Conservation (phyloP, 2,329 filamentous ascomycete species). For the Colletotrichum coccodes region DNA sequence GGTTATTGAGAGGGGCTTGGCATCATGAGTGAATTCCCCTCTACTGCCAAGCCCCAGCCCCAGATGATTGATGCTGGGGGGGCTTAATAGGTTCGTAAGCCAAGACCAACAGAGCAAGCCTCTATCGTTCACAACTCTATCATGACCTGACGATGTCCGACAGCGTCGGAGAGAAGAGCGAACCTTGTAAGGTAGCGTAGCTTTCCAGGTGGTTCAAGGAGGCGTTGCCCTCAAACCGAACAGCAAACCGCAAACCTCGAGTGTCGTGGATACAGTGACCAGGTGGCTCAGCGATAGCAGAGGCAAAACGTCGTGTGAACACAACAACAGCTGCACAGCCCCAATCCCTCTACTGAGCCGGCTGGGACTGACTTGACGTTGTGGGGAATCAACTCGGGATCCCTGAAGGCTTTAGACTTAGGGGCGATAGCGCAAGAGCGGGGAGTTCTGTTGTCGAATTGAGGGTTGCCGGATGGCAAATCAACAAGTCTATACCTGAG, state of each 20-base stretch:
- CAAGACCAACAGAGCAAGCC: conserved; percentile 17
- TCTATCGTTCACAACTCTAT: background rate
- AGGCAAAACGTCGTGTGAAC: conserved; percentile 3
- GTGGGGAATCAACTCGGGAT: conserved; percentile 6
- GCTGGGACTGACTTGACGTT: conserved; percentile 1
- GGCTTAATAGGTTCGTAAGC: conserved; percentile 1
- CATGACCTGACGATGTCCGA: background rate
- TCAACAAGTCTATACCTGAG: background rate
- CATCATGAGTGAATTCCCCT: background rate
- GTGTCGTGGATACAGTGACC: conserved; percentile 24
- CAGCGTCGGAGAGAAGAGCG: conserved; percentile 5
- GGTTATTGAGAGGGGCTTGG: conserved; percentile 14
- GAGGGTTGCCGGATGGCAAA: conserved; percentile 6
- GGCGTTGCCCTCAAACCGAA: conserved; percentile 11
- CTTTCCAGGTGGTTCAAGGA: conserved; percentile 1
- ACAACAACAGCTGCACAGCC: conserved; percentile 25
- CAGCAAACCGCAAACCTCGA: conserved; percentile 8
- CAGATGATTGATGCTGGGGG: background rate
- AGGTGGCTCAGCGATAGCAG: background rate
- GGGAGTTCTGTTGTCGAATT: conserved; percentile 6
- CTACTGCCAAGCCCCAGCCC: conserved; percentile 7
- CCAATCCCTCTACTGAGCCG: conserved; percentile 7
- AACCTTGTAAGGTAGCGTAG: background rate
- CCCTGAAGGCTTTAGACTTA: conserved; percentile 3
- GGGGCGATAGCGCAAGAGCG: conserved; percentile 24